phyloP scores from a whole-genome alignment of 768 basidiomycete species.

The Podaxis pistillaris region DNA sequence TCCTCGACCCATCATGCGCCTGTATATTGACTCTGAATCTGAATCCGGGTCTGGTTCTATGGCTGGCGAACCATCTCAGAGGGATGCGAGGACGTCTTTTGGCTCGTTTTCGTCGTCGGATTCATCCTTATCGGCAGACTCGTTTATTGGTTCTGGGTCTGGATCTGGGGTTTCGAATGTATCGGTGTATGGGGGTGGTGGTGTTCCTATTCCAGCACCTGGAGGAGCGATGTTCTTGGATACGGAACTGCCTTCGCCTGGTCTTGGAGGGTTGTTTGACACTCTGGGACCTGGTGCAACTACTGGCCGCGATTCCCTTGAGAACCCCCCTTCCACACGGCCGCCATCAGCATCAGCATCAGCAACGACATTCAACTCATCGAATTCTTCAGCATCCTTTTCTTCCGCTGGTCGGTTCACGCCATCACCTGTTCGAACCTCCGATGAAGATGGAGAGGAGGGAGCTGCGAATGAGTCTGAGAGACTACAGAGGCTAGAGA shows the following conservation, averaged over 20 bases:
- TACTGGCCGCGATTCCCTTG: background rate
- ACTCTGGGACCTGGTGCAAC: background rate
- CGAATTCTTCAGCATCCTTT: slow-evolving; percentile 6
- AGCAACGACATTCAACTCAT: slow-evolving; percentile 1
- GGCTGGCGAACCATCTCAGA: background rate
- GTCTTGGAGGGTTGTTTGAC: slow-evolving; percentile 11
- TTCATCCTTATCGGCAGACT: slow-evolving; percentile 7
- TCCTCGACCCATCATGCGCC: background rate
- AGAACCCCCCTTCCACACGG: background rate
- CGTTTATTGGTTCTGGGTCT: slow-evolving; percentile 1
- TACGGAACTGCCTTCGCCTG: slow-evolving; percentile 12
- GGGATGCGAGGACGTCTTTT: background rate
- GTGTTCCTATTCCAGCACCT: background rate
- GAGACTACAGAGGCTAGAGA: background rate
- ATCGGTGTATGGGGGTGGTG: background rate
- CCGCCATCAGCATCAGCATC: background rate
- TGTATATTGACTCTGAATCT: background rate
- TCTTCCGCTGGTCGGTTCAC: slow-evolving; percentile 7
- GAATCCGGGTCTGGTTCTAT: background rate
- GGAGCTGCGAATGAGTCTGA: background rate
- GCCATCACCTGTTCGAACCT: background rate
- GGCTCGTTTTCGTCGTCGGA: slow-evolving; percentile 9
- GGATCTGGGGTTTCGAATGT: slow-evolving; percentile 1
- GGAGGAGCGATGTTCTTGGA: slow-evolving; percentile 10
- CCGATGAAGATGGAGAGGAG: slow-evolving; percentile 4